phyloP scores from a whole-genome alignment of 805 yeast genomes.

The Maudiozyma bulderi region DNA sequence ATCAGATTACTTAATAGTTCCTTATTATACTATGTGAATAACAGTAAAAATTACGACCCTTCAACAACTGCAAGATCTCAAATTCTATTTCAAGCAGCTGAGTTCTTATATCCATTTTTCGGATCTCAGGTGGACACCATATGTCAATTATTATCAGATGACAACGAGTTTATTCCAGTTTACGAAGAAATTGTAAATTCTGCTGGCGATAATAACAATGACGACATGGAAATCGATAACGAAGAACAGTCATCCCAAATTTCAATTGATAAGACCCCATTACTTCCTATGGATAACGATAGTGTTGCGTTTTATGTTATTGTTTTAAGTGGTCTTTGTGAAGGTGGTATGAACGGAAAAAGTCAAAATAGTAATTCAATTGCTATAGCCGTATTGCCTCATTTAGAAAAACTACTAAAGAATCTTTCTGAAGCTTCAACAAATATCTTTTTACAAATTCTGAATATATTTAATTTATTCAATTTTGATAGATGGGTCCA shows the following conservation, averaged over 20 bases:
- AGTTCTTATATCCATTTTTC: constrained; percentile 25
- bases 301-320: constrained; percentile 19
- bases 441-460: constrained; percentile 14
- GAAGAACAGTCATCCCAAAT: constrained; percentile 2
- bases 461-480: constrained; percentile 20
- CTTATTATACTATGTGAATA: constrained; percentile 11
- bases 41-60: constrained; percentile 4
- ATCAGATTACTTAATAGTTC: constrained; percentile 21
- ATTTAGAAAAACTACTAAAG: constrained; percentile 15
- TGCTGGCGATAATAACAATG: constrained; percentile 3
- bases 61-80: constrained; percentile 9
- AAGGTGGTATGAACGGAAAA: constrained; percentile 20
- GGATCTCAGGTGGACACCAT: constrained; percentile 16
- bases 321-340: constrained; percentile 23
- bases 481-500: constrained; percentile 26
- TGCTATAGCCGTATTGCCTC: constrained; percentile 17
- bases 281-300: constrained; percentile 18
- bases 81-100: constrained; percentile 25
- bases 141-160: constrained; percentile 18
- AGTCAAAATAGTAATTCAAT: constrained; percentile 16
- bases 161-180: constrained; percentile 12
- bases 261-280: constrained; percentile 8
- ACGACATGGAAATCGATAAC: constrained; percentile 6
- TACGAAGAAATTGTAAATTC: constrained; percentile 2
- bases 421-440: constrained; percentile 18